Evolutionary conservation across 2,329 filamentous ascomycete species (phyloP).

Genomic region (Fusarium sp.): DNA sequence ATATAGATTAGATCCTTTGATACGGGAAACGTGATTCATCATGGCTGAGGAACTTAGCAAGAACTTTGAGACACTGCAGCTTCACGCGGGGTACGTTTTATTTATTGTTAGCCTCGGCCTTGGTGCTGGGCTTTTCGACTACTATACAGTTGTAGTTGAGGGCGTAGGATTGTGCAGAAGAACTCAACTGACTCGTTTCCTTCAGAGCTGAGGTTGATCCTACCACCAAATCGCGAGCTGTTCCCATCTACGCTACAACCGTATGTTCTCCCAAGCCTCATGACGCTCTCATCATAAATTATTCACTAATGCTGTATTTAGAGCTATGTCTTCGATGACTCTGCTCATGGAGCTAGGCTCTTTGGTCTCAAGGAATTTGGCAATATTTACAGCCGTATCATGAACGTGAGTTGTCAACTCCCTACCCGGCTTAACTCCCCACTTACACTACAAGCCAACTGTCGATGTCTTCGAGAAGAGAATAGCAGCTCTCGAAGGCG

Average conservation of each 20-base stretch:
- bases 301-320: constrained; percentile 44
- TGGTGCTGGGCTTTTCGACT: constrained; percentile 23
- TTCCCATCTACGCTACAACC: constrained; percentile 96
- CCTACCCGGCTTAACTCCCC: neutral
- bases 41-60: constrained; percentile 57
- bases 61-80: constrained; percentile 84
- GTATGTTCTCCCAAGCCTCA: constrained; percentile 43
- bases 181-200: constrained; percentile 12
- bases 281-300: neutral
- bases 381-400: constrained; percentile 97
- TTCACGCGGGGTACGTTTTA: constrained; percentile 77
- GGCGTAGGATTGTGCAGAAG: neutral
- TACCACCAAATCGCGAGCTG: constrained; percentile 84
- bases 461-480: constrained; percentile 97
- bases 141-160: neutral
- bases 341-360: constrained; percentile 90
- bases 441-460: constrained; percentile 69
- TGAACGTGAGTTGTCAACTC: constrained; percentile 70
- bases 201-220: constrained; percentile 80
- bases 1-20: neutral
- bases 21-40: constrained; percentile 15
- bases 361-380: constrained; percentile 97
- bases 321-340: constrained; percentile 96
- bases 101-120: neutral
- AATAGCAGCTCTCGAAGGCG: constrained; percentile 93